Evolutionary conservation across 345 rosid genomes (phyloP), one percentile per base, ranked within the genome.

Genomic region (Populus euphratica): DNA sequence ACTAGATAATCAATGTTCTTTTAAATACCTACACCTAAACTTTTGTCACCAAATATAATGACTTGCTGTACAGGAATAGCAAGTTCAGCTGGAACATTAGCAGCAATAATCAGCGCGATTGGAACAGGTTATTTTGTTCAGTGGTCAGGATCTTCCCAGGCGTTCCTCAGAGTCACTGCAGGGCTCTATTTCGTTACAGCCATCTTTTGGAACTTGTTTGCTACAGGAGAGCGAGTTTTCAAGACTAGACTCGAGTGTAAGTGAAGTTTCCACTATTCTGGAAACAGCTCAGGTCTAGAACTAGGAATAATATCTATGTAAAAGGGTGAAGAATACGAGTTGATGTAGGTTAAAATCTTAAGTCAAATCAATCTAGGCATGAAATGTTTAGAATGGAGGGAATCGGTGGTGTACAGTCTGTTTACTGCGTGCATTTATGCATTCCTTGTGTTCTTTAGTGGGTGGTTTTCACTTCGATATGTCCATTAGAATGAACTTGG

Each of bases 121-220:
- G 99, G 99, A 52, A 92, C 99, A 0, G 99, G 99, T 20, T 96
- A 89, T 76, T 96, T 92, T 5, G 98, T 93, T 33, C 88, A 92
- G 68, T 87, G 98, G 96, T 83, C 92, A 1, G 98, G 99, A 62
- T 96, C 98, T 9, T 96, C 92, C 33, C 97, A 92, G 84, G 96
- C 95, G 49, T 96, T 96, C 69, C 89, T 96, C 68, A 88, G 82
- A 0, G 83, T 92, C 66, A 96, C 99, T 0, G 97, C 98, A 23
- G 88, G 77, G 18, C 94, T 96, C n/a, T 91, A 93, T 80, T 92
- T 96, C 81, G 76, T 74, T 39, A 54, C 94, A 18, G 79, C 98
- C 61, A 76, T 93, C 63, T 96, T 93, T 70, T 96, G 92, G 89
- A 87, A 88, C 85, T 52, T 90, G 33, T 89, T 76, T 59, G 90